Base-by-base conservation (phyloP, 345 rosid genomes). In the Erysimum cheiranthoides region DNA sequence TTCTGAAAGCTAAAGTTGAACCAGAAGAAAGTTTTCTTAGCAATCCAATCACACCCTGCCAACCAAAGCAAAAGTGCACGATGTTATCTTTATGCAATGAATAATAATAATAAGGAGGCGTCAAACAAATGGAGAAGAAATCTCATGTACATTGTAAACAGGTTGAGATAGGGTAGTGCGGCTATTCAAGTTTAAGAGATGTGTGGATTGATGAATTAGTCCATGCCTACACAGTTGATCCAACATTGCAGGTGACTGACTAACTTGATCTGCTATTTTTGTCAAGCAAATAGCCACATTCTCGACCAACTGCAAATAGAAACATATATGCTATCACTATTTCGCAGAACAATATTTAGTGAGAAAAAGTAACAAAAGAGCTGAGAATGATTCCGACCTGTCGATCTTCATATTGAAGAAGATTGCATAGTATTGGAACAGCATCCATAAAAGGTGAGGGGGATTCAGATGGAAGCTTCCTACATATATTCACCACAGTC, bases 361-460 rank as follows among this genome's bases (percentile, higher is more conserved):
- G 52, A 56, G 66, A 61, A 30, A 54, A 39, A 68, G 53, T 25
- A 56, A 5, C 40, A 39, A 49, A 47, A 84, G 49, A 80, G 34
- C 25, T 31, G 60, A 80, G 54, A 32, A 34, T 36, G 42, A 57
- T 9, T 47, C 65, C 49, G 51, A 89, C 94, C 93, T 89, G 96
- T 76, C 82, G 80, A 82, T 94, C 99, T 85, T 94, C 97, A 70
- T 89, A 88, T 35, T 88, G 92, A 60, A 94, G 90, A 82, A 92
- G 89, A 82, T 80, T 88, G 86, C 99, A 90, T 82, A 94, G 83
- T 56, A 80, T 71, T 18, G 99, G 97, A 85, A 90, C 89, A 28
- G 93, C 97, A 73, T 89, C 97, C 90, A 86, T 85, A 68, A 88
- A 70, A 62, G 66, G 79, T 17, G 87, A 80, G 61, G 83, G 80